Evolutionary conservation across 257 asterid species (phyloP), one percentile per base, ranked within the genome.

Genomic region (Primulina eburnea): DNA sequence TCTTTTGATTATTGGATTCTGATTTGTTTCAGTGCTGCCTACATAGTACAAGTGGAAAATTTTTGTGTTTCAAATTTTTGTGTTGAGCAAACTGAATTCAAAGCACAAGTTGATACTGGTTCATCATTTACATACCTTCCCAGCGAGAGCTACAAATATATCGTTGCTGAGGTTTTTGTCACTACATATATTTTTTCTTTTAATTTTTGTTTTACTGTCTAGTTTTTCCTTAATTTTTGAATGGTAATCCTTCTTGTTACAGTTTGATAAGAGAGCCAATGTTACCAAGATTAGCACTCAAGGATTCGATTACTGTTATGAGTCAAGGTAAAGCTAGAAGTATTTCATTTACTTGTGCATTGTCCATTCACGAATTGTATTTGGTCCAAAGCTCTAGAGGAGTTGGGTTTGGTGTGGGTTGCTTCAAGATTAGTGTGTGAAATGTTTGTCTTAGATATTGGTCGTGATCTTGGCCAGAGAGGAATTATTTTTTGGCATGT

Each of bases 111-210:
- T 16, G 97, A 90, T 72, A 87, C 93, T 32, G 97, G 97, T 16
- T 80, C 96, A 29, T 88, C 97, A 2, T 90, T 90, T 84, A 87
- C 96, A n/a, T 85, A 64, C 69, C 81, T 90, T 72, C 96, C 95
- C 4, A 62, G 60, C 11, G 83, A 78, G 37, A 83, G 43, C 73
- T 88, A 83, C 58, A 71, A 81, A 52, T 72, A 75, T 70, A 82
- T 87, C 65, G 84, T 76, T 67, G 62, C 85, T 21, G 90, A 86
- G 90, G 97, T 90, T 67, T 74, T 74, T 24, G 68, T 67, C 62
- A 18, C 62, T 59, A 30, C 63, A 52, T 60, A 14, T 10, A 40
- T 60, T 32, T 73, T 71, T 16, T 55, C 47, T 34, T 24, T 67
- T 43, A 60, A 63, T 65, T 18, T 67, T 30, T 14, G 6, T 62